Evolutionary conservation across 1,284 basidiomycete genomes (phyloP).

Genomic region (Rhodofomes roseus): DNA sequence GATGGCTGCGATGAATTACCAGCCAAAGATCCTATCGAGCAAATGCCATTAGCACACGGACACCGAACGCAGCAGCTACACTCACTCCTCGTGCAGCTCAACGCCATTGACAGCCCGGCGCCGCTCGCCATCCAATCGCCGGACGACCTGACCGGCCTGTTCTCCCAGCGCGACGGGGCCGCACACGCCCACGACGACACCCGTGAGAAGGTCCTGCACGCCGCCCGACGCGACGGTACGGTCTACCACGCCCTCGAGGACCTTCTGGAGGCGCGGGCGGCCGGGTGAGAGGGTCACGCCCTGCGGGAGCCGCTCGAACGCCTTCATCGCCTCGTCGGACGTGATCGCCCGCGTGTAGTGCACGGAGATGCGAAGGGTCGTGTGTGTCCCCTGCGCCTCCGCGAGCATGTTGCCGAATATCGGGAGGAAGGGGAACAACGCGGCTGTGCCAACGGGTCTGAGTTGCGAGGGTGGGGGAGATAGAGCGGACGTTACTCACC

Average conservation of each 20-base stretch:
- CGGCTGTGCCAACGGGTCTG: conserved; percentile 27
- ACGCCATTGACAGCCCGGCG: conserved; percentile 64
- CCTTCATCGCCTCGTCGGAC: conserved; percentile 23
- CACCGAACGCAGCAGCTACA: neutral
- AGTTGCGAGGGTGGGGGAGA: neutral
- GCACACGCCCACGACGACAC: conserved; percentile 65
- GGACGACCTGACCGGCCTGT: conserved; percentile 49
- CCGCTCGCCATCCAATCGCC: conserved; percentile 40
- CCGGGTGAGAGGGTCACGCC: conserved; percentile 46
- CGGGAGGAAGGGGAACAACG: conserved; percentile 52
- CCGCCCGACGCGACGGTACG: conserved; percentile 32
- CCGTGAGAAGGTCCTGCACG: conserved; percentile 39
- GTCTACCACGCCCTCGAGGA: conserved; percentile 46
- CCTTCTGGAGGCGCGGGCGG: conserved; percentile 43
- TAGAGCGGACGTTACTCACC: conserved; percentile 29
- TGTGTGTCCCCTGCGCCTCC: conserved; percentile 34
- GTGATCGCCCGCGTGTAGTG: conserved; percentile 57
- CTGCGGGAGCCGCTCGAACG: conserved; percentile 36
- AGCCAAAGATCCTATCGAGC: conserved; percentile 17
- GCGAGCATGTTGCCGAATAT: conserved; percentile 49
- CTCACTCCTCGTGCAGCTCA: conserved; percentile 67
- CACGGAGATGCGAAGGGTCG: conserved; percentile 47
- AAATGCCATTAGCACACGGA: neutral
- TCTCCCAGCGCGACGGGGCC: conserved; percentile 57
- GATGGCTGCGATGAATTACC: conserved; percentile 10